These are phyloP conservation scores for Lichtheimia ornata DNA, from an alignment of 371 early-diverging fungal genomes.

Conservation along the genomic window DNA sequence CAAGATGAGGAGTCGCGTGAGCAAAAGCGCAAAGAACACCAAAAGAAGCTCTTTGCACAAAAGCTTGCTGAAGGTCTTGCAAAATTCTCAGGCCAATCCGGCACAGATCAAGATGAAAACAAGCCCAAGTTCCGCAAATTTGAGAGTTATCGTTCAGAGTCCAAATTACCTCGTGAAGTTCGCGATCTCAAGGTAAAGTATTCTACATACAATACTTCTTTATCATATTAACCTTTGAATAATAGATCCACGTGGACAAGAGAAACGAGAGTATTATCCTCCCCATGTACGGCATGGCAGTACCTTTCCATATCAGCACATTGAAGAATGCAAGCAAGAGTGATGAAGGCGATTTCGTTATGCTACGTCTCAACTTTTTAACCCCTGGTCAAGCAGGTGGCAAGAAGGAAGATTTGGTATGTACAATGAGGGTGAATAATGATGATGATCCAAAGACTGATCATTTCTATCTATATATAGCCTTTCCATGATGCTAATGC, in stretches of 20 bases:
- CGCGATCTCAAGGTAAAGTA: conserved; percentile 55
- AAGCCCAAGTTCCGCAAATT: conserved; percentile 81
- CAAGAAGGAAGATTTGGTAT: conserved; percentile 83
- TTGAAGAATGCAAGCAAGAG: conserved; percentile 95
- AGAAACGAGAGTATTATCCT: conserved; percentile 88
- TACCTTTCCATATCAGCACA: conserved; percentile 98
- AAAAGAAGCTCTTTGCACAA: conserved; percentile 79
- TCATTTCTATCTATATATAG: conserved; percentile 16
- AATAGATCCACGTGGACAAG: conserved; percentile 89
- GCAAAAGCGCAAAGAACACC: conserved; percentile 82
- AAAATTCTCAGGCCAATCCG: conserved; percentile 71
- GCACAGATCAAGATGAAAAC: conserved; percentile 62
- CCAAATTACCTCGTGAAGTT: conserved; percentile 79
- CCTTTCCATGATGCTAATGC: conserved; percentile 89
- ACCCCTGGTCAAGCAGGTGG: conserved; percentile 92
- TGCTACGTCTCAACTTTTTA: conserved; percentile 96
- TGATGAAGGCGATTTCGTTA: conserved; percentile 94
- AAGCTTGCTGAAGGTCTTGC: conserved; percentile 79
- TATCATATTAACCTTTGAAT: background rate
- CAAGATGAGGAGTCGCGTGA: conserved; percentile 81
- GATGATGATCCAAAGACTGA: background rate
- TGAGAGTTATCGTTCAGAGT: conserved; percentile 93
- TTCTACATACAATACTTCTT: too few species aligned
- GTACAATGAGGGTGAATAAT: background rate
- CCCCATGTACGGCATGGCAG: conserved; percentile 96